These are phyloP conservation scores for Lipomyces yamadae DNA, from an alignment of 805 yeast genomes.

Conservation along the genomic window DNA sequence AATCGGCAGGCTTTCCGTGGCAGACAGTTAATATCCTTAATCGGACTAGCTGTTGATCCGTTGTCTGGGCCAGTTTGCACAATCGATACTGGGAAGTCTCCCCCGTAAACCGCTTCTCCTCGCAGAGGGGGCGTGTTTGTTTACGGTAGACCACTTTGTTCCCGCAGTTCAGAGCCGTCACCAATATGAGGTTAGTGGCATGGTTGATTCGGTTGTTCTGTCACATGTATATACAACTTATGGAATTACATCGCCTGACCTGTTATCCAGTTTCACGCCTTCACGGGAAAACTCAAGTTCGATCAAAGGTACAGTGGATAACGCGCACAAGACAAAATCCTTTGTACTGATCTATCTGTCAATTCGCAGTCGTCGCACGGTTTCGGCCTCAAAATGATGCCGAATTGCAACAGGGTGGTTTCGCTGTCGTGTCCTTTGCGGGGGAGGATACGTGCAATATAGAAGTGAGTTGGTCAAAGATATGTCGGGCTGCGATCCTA, in stretches of 20 bases:
- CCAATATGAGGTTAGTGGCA: constrained; percentile 2
- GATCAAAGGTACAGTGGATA: constrained; percentile 27
- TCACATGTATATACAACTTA: not conserved
- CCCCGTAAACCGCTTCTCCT: not conserved
- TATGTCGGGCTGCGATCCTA: not conserved
- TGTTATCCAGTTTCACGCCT: constrained; percentile 13
- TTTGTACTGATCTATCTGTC: not conserved
- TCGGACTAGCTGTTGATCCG: not conserved
- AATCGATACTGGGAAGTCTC: not conserved
- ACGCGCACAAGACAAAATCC: not conserved
- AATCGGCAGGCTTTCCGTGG: not conserved
- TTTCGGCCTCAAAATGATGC: constrained; percentile 61
- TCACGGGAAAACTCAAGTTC: constrained; percentile 27
- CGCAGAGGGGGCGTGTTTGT: not conserved
- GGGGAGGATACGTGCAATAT: constrained; percentile 41
- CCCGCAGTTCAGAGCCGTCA: not conserved
- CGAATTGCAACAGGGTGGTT: constrained; percentile 43
- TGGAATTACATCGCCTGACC: not conserved
- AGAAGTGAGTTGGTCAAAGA: constrained; percentile 21
- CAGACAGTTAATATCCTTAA: no score
- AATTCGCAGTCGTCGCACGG: constrained; percentile 66
- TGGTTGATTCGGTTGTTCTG: not conserved
- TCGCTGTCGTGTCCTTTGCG: constrained; percentile 38
- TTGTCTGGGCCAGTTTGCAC: not conserved
- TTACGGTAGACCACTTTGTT: not conserved